Base-by-base conservation (phyloP, 257 asterid species). In the Jasminum sambac region DNA sequence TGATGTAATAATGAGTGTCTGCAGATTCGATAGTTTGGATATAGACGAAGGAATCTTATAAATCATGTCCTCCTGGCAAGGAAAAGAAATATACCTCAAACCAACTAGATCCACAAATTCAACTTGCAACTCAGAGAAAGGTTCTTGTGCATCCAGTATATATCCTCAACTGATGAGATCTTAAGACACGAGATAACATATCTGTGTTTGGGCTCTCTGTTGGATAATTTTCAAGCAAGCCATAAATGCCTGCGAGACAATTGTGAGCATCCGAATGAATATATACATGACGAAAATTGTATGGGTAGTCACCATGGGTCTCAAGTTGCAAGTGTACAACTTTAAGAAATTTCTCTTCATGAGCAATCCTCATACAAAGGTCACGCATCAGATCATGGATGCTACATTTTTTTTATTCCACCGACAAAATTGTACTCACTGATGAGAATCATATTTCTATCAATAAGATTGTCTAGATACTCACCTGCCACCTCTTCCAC, bases 1-100 rank as follows among this genome's bases (percentile, higher is more conserved):
- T 3, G 5, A 19, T 14, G 4, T 13, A 13, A 68, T 8, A 6
- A 72, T 37, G 46, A 76, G 26, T 6, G 72, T 72, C 52, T 70
- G 77, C 10, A 80, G 74, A 66, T 69, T 70, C 73, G 12, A 30
- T 7, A 79, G 77, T 48, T 42, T 37, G 19, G 68, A 67, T 30
- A 74, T 17, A 13, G 80, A 68, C 44, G n/a, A n/a, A 42, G 57
- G 67, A 60, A 59, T 17, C 13, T 17, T 55, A 1, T 50, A 5
- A 3, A 1, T 11, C 3, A 7, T 2, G n/a, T n/a, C n/a, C n/a
- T n/a, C n/a, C 37, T 16, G 8, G 6, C 11, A 17, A 1, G 24
- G 13, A 3, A 70, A 70, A 24, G 36, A 57, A 39, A 77, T 72
- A 19, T 61, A 74, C 25, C 77, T 72, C 55, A 77, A 23, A 14